Percentiles rank a stretch among this genome's conserved stretches.
These are phyloP conservation scores for Tricholoma saponaceum DNA, from an alignment of 768 basidiomycete genomes.

Conservation along the genomic window DNA sequence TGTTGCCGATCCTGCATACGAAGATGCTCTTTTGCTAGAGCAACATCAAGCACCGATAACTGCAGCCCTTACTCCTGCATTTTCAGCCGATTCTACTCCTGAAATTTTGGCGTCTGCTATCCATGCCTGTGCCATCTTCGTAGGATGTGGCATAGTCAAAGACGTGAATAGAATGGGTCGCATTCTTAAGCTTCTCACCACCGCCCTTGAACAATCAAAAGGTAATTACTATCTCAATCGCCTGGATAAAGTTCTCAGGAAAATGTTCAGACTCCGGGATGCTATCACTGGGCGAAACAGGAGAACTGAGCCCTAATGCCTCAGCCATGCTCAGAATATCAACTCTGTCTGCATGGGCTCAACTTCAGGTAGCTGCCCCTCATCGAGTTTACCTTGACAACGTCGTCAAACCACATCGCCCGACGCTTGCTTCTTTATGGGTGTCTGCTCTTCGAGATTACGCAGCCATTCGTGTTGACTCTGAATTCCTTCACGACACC, in stretches of 20 bases:
- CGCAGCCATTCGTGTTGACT: slow-evolving; percentile 84
- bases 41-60: slow-evolving; percentile 99
- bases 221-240: slow-evolving; percentile 38
- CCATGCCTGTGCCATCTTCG: slow-evolving; percentile 90
- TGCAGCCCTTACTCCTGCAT: slow-evolving; percentile 93
- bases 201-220: slow-evolving; percentile 85
- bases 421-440: slow-evolving; percentile 80
- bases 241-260: background rate
- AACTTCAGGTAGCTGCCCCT: slow-evolving; percentile 75
- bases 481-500: slow-evolving; percentile 76
- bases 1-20: slow-evolving; percentile 90
- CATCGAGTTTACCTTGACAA: slow-evolving; percentile 73
- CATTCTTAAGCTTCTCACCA: slow-evolving; percentile 84
- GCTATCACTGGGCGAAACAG: slow-evolving; percentile 80
- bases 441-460: slow-evolving; percentile 87
- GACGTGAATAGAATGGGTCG: slow-evolving; percentile 91
- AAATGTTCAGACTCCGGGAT: slow-evolving; percentile 65
- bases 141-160: slow-evolving; percentile 92
- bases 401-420: slow-evolving; percentile 78
- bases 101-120: slow-evolving; percentile 93
- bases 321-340: slow-evolving; percentile 93
- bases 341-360: slow-evolving; percentile 92
- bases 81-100: slow-evolving; percentile 91
- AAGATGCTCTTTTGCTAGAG: slow-evolving; percentile 84
- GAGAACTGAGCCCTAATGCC: slow-evolving; percentile 88